Conservation (phyloP, 2,329 filamentous ascomycete species). For the Scolecobasidium constrictum region DNA sequence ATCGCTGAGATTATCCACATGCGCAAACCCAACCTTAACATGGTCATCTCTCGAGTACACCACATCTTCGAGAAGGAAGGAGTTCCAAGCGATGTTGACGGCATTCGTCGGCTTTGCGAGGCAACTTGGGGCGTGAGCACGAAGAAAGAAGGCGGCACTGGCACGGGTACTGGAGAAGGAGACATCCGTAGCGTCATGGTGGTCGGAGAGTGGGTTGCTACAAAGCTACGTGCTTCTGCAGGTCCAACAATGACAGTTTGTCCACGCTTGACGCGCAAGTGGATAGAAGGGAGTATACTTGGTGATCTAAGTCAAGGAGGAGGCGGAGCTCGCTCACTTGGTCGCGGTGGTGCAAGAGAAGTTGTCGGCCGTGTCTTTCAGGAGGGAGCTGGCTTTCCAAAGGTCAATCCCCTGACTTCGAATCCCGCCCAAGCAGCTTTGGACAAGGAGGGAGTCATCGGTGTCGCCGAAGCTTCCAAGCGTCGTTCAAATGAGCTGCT, state of each 20-base stretch:
- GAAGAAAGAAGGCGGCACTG: constrained; percentile 48
- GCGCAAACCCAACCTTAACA: constrained; percentile 76
- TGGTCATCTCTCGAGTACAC: constrained; percentile 72
- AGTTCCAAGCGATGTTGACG: constrained; percentile 79
- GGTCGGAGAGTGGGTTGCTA: constrained; percentile 76
- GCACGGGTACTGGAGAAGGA: constrained; percentile 53
- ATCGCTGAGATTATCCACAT: constrained; percentile 88
- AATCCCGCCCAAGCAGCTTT: constrained; percentile 19
- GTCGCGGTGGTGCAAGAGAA: constrained; percentile 61
- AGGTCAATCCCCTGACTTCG: constrained; percentile 12
- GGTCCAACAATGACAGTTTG: constrained; percentile 28
- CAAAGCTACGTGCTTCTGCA: constrained; percentile 45
- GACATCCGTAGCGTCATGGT: constrained; percentile 79
- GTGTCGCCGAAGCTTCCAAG: constrained; percentile 63
- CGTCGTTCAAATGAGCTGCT: constrained; percentile 61
- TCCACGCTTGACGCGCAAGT: constrained; percentile 53
- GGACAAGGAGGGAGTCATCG: constrained; percentile 38
- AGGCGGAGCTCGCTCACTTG: constrained; percentile 59
- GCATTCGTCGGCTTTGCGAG: constrained; percentile 74
- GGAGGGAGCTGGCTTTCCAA: constrained; percentile 60
- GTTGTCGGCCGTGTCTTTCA: constrained; percentile 70
- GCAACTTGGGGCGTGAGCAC: constrained; percentile 69
- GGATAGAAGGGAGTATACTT: constrained; percentile 64
- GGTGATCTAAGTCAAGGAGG: constrained; percentile 59
- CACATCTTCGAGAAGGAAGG: constrained; percentile 80